These are phyloP conservation scores for Xylaria sp. DNA, from an alignment of 2,329 filamentous ascomycete genomes.

Conservation along the genomic window DNA sequence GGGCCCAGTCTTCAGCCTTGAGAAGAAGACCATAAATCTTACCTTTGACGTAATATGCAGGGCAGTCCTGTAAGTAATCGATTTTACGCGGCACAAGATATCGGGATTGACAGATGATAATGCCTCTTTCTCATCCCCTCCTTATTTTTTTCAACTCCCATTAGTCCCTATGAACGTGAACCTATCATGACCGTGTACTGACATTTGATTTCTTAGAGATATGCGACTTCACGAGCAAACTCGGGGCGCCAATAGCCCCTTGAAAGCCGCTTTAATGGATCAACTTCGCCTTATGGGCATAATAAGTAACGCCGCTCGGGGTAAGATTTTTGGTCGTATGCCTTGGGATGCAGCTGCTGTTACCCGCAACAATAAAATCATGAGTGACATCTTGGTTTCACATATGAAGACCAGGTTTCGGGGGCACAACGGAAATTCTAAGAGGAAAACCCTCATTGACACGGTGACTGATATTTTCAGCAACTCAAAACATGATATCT, in stretches of 20 bases:
- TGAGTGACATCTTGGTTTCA: background rate
- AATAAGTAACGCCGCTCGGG: background rate
- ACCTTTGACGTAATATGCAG: slow-evolving; percentile 54
- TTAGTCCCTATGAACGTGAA: no score
- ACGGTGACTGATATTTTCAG: background rate
- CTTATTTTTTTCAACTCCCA: no score
- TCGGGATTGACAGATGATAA: no score
- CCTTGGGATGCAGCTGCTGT: background rate
- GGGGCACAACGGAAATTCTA: background rate
- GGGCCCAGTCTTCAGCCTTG: slow-evolving; percentile 49
- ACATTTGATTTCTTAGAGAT: background rate
- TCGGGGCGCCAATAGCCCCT: background rate
- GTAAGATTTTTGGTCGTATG: background rate
- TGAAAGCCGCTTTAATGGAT: background rate
- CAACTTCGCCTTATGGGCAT: background rate
- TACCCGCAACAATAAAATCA: background rate
- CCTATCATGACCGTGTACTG: no score
- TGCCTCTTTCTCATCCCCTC: no score
- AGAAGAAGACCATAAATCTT: slow-evolving; percentile 51
- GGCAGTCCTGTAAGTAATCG: slow-evolving; percentile 47
- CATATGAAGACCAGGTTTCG: background rate
- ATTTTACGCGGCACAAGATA: no score
- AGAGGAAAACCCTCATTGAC: background rate
- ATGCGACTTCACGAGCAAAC: background rate
- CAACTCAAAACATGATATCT: no score